A percentile compares a stretch with the other conserved stretches of the same genome.
These are phyloP conservation scores for Puya raimondii DNA, from an alignment of 176 grass and related monocot genomes.

Conservation along the genomic window DNA sequence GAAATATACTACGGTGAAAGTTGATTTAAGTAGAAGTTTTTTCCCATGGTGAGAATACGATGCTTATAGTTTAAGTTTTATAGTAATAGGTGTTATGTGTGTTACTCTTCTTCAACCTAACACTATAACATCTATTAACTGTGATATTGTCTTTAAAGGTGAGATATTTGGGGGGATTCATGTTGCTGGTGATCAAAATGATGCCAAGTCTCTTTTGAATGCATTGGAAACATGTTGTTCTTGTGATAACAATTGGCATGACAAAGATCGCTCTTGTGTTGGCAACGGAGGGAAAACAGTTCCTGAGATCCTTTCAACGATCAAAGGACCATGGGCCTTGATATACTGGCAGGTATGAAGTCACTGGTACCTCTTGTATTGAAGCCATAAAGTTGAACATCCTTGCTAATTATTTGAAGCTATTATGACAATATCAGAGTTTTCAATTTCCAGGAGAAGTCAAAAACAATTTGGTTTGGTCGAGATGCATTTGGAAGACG, in stretches of 20 bases:
- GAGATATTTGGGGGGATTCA: conserved; percentile 82
- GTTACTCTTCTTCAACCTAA: background rate
- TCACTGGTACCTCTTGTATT: background rate
- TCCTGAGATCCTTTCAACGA: conserved; percentile 58
- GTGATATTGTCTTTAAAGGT: conserved; percentile 27
- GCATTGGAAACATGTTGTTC: conserved; percentile 57
- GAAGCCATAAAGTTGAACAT: background rate
- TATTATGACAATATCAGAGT: background rate
- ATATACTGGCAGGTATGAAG: conserved; percentile 75
- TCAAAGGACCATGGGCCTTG: conserved; percentile 85
- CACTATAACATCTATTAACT: background rate
- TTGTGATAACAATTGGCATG: conserved; percentile 24
- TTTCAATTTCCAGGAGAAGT: conserved; percentile 38
- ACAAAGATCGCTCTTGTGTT: conserved; percentile 27
- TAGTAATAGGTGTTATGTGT: no score
- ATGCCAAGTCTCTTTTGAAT: conserved; percentile 47
- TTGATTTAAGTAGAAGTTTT: background rate
- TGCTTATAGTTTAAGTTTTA: no score
- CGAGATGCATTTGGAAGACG: conserved; percentile 82
- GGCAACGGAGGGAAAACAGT: conserved; percentile 23
- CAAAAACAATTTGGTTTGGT: conserved; percentile 67
- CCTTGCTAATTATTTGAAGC: background rate
- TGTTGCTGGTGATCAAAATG: conserved; percentile 46
- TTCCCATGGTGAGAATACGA: no score
- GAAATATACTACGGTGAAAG: background rate